phyloP scores from a whole-genome alignment of 305 asterid species.

The Fraxinus velutina region DNA sequence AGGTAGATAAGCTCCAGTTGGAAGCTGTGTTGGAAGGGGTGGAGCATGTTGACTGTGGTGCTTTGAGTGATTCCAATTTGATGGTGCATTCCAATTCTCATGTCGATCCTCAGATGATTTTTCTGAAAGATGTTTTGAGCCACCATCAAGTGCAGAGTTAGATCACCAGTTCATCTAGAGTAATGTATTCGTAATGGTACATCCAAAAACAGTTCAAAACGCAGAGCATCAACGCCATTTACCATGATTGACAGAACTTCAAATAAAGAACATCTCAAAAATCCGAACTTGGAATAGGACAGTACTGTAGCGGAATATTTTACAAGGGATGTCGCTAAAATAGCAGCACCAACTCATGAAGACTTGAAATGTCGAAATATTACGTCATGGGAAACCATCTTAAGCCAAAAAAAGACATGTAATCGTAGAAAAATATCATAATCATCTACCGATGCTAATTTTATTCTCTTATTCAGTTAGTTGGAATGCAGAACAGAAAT shows the following conservation, averaged over 20 bases:
- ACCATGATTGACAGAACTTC: conserved; percentile 8
- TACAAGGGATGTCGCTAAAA: neutral
- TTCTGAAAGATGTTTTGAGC: conserved; percentile 39
- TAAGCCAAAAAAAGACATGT: neutral
- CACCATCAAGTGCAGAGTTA: conserved; percentile 23
- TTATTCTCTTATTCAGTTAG: neutral
- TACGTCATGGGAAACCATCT: neutral
- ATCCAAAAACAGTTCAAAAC: conserved; percentile 7
- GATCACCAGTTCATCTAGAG: conserved; percentile 16
- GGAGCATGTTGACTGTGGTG: conserved; percentile 49
- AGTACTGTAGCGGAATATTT: neutral
- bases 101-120: conserved; percentile 32
- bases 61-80: conserved; percentile 54
- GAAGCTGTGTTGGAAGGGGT: conserved; percentile 82
- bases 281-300: neutral
- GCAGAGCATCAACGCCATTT: conserved; percentile 18
- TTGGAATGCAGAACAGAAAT: neutral
- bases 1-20: conserved; percentile 89
- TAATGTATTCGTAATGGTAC: neutral
- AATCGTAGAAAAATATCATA: neutral
- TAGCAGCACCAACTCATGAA: neutral
- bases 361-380: neutral
- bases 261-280: neutral
- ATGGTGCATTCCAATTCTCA: conserved; percentile 43
- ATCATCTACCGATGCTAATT: neutral